phyloP scores from a whole-genome alignment of 768 basidiomycete species.

The Solioccasus polychromus region DNA sequence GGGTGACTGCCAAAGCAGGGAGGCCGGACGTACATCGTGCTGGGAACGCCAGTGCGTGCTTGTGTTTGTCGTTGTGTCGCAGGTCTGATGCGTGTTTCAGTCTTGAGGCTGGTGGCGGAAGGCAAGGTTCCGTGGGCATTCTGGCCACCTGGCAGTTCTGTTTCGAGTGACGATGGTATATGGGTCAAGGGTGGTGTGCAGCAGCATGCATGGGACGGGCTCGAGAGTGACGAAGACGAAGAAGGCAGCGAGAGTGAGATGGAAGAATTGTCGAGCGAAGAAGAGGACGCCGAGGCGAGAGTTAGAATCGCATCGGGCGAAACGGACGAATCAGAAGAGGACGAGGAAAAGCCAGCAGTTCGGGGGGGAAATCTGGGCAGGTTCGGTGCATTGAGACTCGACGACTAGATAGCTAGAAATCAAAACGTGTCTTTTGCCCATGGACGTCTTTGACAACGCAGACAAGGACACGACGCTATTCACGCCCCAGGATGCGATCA shows the following conservation, averaged over 20 bases:
- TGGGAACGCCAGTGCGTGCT: slow-evolving; percentile 77
- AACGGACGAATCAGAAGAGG: slow-evolving; percentile 18
- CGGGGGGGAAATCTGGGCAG: slow-evolving; percentile 13
- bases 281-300: not conserved
- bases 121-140: slow-evolving; percentile 82
- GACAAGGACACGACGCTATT: slow-evolving; percentile 17
- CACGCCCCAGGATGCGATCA: slow-evolving; percentile 63
- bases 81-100: slow-evolving; percentile 35
- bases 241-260: slow-evolving; percentile 23
- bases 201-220: slow-evolving; percentile 22
- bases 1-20: slow-evolving; percentile 89
- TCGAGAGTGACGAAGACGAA: slow-evolving; percentile 30
- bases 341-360: slow-evolving; percentile 7
- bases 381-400: slow-evolving; percentile 33
- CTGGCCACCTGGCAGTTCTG: slow-evolving; percentile 58
- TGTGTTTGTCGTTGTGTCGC: not conserved
- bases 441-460: no score
- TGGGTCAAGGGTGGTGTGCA: slow-evolving; percentile 46
- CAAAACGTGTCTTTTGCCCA: slow-evolving; percentile 7
- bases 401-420: slow-evolving; percentile 13
- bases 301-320: slow-evolving; percentile 10
- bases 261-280: slow-evolving; percentile 13
- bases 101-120: slow-evolving; percentile 81
- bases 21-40: slow-evolving; percentile 86
- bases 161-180: slow-evolving; percentile 45